Evolutionary conservation across 345 rosid genomes (phyloP).

Genomic region (Eucalyptus coolabah): DNA sequence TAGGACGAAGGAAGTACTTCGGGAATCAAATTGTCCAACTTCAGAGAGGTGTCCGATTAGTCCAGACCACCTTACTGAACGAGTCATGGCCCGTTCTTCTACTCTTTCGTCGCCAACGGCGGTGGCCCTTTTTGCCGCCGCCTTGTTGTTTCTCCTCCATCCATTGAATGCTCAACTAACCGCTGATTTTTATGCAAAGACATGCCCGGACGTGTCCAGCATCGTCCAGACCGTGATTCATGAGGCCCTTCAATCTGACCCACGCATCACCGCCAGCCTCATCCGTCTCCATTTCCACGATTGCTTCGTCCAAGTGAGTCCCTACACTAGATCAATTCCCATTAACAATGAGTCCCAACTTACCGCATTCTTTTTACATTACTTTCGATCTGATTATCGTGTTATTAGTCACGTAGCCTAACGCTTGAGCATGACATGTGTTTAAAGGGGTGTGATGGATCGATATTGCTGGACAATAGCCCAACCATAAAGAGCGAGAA

Average conservation of each 20-base stretch:
- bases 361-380: background rate
- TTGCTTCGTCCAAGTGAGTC: conserved; percentile 59
- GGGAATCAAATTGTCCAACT: background rate
- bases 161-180: conserved; percentile 21
- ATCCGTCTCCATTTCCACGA: conserved; percentile 81
- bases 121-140: background rate
- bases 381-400: background rate
- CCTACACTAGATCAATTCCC: background rate
- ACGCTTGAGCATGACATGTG: background rate
- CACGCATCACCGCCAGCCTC: conserved; percentile 67
- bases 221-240: conserved; percentile 36
- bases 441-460: conserved; percentile 63
- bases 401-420: background rate
- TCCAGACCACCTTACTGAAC: background rate
- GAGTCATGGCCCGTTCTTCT: background rate
- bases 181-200: conserved; percentile 32
- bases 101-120: background rate
- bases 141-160: background rate
- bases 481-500: conserved; percentile 50
- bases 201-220: conserved; percentile 54
- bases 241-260: conserved; percentile 44
- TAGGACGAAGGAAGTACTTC: background rate
- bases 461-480: conserved; percentile 40
- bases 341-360: background rate
- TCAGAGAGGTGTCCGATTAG: background rate